Evolutionary conservation across 805 yeast species (phyloP).

Genomic region (Maudiozyma turicensis): DNA sequence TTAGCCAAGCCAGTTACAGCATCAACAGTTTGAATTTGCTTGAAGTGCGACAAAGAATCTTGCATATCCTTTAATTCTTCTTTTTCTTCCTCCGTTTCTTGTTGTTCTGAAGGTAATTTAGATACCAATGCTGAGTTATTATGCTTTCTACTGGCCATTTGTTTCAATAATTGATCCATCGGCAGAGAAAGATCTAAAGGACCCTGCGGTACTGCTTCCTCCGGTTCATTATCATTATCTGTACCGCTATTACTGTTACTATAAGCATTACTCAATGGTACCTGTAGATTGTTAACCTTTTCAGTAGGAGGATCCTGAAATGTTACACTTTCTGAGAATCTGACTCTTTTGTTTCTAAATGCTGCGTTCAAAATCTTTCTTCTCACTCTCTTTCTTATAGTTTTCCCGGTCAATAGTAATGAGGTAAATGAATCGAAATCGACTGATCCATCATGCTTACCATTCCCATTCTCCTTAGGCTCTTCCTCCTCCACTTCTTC

Average conservation of each 20-base stretch:
- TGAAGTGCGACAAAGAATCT: constrained; percentile 64
- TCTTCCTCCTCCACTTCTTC: constrained; percentile 30
- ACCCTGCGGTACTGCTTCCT: constrained; percentile 4
- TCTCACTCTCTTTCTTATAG: constrained; percentile 38
- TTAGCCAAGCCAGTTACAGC: constrained; percentile 28
- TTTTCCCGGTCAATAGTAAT: constrained; percentile 70
- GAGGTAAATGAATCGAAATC: constrained; percentile 84
- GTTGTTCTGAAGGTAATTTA: constrained; percentile 25
- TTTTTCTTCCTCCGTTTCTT: constrained; percentile 51
- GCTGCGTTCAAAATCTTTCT: constrained; percentile 25
- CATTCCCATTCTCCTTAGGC: constrained; percentile 10
- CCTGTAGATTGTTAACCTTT: neutral
- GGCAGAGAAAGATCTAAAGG: constrained; percentile 56
- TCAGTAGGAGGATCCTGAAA: constrained; percentile 24
- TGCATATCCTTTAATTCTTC: constrained; percentile 67
- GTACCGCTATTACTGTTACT: constrained; percentile 10
- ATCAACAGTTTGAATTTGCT: constrained; percentile 64
- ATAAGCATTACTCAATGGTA: neutral
- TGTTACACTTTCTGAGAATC: constrained; percentile 59
- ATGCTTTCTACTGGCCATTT: constrained; percentile 29
- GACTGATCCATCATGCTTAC: constrained; percentile 31
- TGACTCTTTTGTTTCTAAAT: constrained; percentile 50
- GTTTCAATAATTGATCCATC: constrained; percentile 61
- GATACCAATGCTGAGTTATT: constrained; percentile 22
- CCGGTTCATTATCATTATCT: neutral